Base-by-base conservation (phyloP, 1,284 basidiomycete genomes). In the Ceratobasidium sp. region DNA sequence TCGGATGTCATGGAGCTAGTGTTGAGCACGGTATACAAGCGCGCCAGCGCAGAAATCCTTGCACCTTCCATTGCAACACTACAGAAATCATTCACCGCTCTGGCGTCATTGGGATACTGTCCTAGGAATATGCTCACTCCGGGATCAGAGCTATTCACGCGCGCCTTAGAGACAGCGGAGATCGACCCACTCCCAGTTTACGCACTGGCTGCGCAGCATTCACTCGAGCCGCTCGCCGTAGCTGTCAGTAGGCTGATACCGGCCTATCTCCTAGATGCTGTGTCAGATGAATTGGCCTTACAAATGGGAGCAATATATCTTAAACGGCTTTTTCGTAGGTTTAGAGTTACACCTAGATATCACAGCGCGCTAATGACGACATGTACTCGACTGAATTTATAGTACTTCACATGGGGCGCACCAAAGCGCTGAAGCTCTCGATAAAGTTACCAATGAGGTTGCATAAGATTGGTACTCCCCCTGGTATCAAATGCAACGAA, bases 231-330 rank as follows among this genome's bases (percentile, higher is more conserved):
- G 69, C 86, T 92, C 62, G 91, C 91, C 0, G 88, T 91, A 13
- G 84, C 89, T 7, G 87, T 88, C 5, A 92, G 91, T 3, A 86
- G 89, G 1, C 88, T 91, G 82, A 86, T 91, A 54, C 87, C 92
- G 68, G 89, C 89, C 15, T 88, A 90, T 79, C 86, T 87, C 6
- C 86, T 92, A 6, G 85, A 88, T n/a, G 84, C 87, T 0, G 82
- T 92, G 50, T 88, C 89, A 15, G 91, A 92, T 81, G 89, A 89
- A 57, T 88, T 89, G 84, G 90, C 88, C 1, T 84, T 87, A 74
- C 85, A 84, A 46, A 91, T 92, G 52, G 91, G 91, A 20, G 86
- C 91, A 15, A 80, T 88, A 13, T 90, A 90, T 73, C 86, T 92
- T 52, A 91, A 91, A 80, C 88, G 90, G 38, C 85, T 92, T 28